Evolutionary conservation across 371 early-diverging fungal genomes (phyloP).

Genomic region (Mortierella sp.): DNA sequence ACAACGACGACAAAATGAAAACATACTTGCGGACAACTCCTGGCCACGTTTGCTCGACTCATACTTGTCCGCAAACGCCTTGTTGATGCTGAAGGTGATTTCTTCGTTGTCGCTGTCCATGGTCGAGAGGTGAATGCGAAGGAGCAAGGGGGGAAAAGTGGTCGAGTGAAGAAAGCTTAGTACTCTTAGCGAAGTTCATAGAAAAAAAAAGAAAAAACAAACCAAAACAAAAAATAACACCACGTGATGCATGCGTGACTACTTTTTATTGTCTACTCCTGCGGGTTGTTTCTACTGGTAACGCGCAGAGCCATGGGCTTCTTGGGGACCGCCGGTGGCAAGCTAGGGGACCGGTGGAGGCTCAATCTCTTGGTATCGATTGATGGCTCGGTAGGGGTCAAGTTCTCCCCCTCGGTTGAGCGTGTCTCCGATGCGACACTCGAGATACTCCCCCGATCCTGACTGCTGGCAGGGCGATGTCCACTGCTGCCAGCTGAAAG

Average conservation of each 20-base stretch:
- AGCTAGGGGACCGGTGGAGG: conserved; percentile 14
- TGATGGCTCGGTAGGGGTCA: background rate
- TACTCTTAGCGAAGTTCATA: background rate
- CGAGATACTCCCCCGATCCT: background rate
- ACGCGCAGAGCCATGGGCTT: conserved; percentile 38
- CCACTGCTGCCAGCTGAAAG: background rate
- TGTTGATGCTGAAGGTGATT: conserved; percentile 66
- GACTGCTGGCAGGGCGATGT: background rate
- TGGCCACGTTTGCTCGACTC: conserved; percentile 73
- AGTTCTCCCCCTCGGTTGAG: background rate
- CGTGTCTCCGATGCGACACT: background rate
- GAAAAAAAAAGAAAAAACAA: conserved; percentile 26
- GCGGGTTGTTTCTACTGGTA: conserved; percentile 7
- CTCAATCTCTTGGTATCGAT: conserved; percentile 6
- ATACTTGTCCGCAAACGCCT: conserved; percentile 73
- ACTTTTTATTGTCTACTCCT: background rate
- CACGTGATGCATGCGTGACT: conserved; percentile 23
- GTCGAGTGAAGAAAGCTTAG: background rate
- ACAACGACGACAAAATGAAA: background rate
- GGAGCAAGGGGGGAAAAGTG: background rate
- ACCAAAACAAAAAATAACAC: conserved; percentile 9
- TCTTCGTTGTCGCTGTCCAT: conserved; percentile 52
- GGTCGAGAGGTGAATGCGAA: background rate
- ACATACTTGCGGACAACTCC: conserved; percentile 73
- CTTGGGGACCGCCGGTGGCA: conserved; percentile 40